Evolutionary conservation across 495 filamentous ascomycete species (phyloP), one percentile per base, ranked within the genome.

Genomic region (Choiromyces venosus): DNA sequence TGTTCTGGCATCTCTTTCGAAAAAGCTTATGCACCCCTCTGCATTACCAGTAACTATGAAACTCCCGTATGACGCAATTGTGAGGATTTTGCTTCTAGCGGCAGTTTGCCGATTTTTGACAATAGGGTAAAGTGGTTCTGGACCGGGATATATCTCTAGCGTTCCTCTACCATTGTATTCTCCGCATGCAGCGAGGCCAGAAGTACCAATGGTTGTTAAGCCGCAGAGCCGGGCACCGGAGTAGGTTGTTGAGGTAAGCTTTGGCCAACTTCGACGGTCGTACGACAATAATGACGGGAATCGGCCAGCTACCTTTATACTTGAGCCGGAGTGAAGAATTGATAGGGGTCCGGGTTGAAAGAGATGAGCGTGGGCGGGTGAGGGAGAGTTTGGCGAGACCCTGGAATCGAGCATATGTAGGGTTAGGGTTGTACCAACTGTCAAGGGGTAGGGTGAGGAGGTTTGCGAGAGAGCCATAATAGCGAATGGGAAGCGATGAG

Each of bases 81-180:
- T 93, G 16, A 98, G 87, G 37, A 97, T 83, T 79, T 95, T 96
- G 14, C 91, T 91, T 65, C 87, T 86, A 19, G 91, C 91, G 9
- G 91, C 90, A 14, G 91, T 94, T 80, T 94, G 92, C 5, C 94
- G 90, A 78, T 98, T 98, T 76, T 90, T 91, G 18, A 80, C 81
- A 44, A 65, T 71, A 16, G 75, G 68, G 12, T 29, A 40, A 46
- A 19, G 78, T 76, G n/a, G 80, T 79, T 42, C 85, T 73, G 79
- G 76, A n/a, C 42, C 42, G 67, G 88, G 88, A 82, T 97, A 97
- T n/a, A 96, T 83, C 79, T 98, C 94, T 14, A 98, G 85, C 0
- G 92, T 93, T 8, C 94, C 94, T 79, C 94, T 91, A 29, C 92
- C 93, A 73, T 96, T 96, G 83, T 98, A 98, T 81, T 96, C 93